Base-by-base conservation (phyloP, 1,139 yeast species). In the Pichia sp. region DNA sequence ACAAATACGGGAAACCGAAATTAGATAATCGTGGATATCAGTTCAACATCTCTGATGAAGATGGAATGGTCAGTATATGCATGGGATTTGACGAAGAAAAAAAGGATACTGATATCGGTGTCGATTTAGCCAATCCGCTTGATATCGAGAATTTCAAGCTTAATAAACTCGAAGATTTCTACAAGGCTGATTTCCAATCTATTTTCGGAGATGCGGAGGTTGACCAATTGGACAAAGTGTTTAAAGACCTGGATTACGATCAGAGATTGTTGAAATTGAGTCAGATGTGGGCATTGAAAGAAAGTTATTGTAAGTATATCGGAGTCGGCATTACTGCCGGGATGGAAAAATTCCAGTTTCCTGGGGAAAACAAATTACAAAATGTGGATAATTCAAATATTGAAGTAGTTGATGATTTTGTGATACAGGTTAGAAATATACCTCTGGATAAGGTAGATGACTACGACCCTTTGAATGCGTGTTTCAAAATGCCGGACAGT, bases 241-340 rank as follows among this genome's bases (percentile, higher is more conserved):
- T 52, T 14, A 30, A 38, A 19, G 21, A 34, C n/a, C 36, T 53
- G 4, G 22, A 34, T 14, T 42, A 46, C 5, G 44, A 40, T 1
- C 47, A 44, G 2, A 58, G 59, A 53, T 34, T 48, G 38, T 21
- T 54, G 59, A 3, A 80, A 75, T 59, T 63, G n/a, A 51, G 58
- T 31, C 79, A 77, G 44, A 69, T 76, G 31, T 85, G 93, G 94
- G 83, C 93, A 0, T 61, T 85, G 46, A 85, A 85, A 58, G 94
- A 85, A 59, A 77, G 86, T 31, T 83, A 79, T 54, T 75, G 84
- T 3, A 85, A 85, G 57, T 72, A 72, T 22, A 54, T 75, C 6
- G 93, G 93, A 0, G 65, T 72, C 18, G 93, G 94, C 0, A 65
- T 85, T 24, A 77, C 81, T 52, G 67, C 74, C 17, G 81, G 81